Evolutionary conservation across 2,329 filamentous ascomycete species (phyloP).

Genomic region (Fusarium proliferatum): DNA sequence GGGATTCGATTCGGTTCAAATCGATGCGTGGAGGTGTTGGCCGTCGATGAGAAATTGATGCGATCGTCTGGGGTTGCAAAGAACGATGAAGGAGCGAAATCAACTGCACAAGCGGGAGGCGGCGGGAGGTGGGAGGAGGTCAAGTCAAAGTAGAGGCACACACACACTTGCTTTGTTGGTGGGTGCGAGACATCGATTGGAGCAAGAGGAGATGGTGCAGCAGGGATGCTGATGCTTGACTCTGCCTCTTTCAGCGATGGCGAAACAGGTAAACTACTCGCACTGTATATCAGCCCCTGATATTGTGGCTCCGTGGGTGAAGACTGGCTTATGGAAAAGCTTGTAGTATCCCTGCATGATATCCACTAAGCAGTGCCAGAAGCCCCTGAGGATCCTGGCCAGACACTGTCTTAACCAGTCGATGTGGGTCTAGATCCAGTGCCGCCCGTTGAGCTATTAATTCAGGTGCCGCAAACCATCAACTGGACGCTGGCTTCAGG

Average conservation of each 20-base stretch:
- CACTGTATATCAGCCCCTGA: constrained; percentile 39
- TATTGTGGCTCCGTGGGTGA: constrained; percentile 5
- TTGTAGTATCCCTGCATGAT: constrained; percentile 12
- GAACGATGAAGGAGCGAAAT: constrained; percentile 45
- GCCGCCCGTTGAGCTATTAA: constrained; percentile 5
- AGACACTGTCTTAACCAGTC: constrained; percentile 21
- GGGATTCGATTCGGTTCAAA: constrained; percentile 25
- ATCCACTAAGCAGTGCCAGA: constrained; percentile 29
- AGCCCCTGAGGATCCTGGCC: constrained; percentile 24
- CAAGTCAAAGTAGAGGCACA: constrained; percentile 4
- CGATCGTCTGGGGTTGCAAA: constrained; percentile 36
- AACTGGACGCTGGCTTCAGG: constrained; percentile 39
- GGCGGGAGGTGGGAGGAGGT: constrained; percentile 39
- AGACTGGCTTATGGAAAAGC: constrained; percentile 15
- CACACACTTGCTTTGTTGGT: constrained; percentile 20
- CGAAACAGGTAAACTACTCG: constrained; percentile 41
- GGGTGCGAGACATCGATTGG: constrained; percentile 39
- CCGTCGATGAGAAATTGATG: constrained; percentile 37
- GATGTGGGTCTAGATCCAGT: neutral
- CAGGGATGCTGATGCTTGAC: constrained; percentile 35
- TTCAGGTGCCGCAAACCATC: constrained; percentile 32
- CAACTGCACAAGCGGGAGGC: constrained; percentile 10
- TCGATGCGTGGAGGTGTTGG: constrained; percentile 1
- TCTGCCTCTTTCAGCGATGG: constrained; percentile 38
- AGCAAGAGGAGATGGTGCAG: constrained; percentile 35